Evolutionary conservation across 345 rosid species (phyloP).

Genomic region (Sonneratia caseolaris): DNA sequence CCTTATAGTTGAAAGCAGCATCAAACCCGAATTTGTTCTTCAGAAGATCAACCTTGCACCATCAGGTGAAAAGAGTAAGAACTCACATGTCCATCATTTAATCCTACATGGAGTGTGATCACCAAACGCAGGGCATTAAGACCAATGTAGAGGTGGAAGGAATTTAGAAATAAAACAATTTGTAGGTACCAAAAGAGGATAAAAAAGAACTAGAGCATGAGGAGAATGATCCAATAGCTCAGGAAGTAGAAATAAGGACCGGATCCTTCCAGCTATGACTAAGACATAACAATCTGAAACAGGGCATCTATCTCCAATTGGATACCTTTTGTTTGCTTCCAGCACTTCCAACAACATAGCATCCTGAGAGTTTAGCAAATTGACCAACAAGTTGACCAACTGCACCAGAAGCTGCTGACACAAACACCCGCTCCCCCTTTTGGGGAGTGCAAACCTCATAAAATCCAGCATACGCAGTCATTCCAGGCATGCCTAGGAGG

Average conservation of each 20-base stretch:
- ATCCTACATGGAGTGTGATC: too few relatives aligned
- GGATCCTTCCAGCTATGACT: background rate
- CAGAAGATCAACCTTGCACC: too few relatives aligned
- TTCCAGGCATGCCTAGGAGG: slow-evolving; percentile 35
- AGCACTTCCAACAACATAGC: slow-evolving; percentile 51
- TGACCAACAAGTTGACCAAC: slow-evolving; percentile 59
- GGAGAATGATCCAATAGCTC: background rate
- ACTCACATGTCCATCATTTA: too few relatives aligned
- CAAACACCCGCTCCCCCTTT: slow-evolving; percentile 36
- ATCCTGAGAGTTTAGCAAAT: slow-evolving; percentile 39
- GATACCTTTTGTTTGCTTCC: slow-evolving; percentile 36
- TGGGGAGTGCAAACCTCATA: slow-evolving; percentile 38
- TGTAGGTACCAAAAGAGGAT: background rate
- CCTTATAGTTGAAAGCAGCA: too few relatives aligned
- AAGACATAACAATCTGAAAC: background rate
- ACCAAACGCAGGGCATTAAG: too few relatives aligned
- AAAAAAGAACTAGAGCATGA: background rate
- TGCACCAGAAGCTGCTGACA: slow-evolving; percentile 53
- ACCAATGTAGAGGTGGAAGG: too few relatives aligned
- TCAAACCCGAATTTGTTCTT: too few relatives aligned
- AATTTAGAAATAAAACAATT: too few relatives aligned
- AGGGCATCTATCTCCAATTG: background rate
- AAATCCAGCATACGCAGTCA: slow-evolving; percentile 46
- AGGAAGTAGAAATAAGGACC: background rate
- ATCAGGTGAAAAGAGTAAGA: too few relatives aligned